These are phyloP conservation scores for Talaromyces verruculosus DNA, from an alignment of 2,329 filamentous ascomycete species.

Conservation along the genomic window DNA sequence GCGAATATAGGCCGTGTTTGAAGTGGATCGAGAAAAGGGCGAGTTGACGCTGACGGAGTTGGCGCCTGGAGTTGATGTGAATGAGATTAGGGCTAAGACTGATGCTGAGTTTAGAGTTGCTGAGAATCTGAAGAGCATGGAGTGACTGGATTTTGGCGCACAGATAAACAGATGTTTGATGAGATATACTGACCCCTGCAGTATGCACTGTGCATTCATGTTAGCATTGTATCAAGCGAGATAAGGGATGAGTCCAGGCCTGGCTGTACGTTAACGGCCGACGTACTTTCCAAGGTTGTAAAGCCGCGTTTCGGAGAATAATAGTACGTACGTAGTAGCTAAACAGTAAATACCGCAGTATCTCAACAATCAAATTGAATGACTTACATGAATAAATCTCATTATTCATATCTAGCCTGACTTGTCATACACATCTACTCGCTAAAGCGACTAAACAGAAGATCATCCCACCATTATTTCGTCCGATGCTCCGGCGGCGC, in stretches of 20 bases:
- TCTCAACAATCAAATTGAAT: neutral
- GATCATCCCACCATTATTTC: neutral
- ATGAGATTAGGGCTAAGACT: constrained; percentile 84
- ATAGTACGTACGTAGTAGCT: too few relatives aligned
- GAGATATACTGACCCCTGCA: neutral
- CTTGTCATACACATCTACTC: neutral
- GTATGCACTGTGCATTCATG: neutral
- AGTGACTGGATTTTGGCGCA: constrained; percentile 7
- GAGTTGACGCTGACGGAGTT: constrained; percentile 82
- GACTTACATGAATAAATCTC: neutral
- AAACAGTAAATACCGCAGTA: neutral
- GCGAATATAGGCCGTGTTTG: constrained; percentile 55
- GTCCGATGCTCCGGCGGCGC: neutral
- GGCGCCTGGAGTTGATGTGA: constrained; percentile 83
- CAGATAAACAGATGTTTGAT: neutral
- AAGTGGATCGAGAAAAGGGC: constrained; percentile 72
- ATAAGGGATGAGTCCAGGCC: neutral
- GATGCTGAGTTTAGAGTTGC: constrained; percentile 81
- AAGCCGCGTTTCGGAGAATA: neutral
- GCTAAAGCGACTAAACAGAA: neutral
- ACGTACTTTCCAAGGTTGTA: too few relatives aligned
- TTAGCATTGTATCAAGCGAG: neutral
- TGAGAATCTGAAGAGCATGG: constrained; percentile 64
- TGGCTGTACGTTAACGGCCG: neutral
- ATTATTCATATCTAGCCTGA: neutral